Base-by-base conservation (phyloP, 352 stramenopile genomes). In the Globisporangium takayamanum region DNA sequence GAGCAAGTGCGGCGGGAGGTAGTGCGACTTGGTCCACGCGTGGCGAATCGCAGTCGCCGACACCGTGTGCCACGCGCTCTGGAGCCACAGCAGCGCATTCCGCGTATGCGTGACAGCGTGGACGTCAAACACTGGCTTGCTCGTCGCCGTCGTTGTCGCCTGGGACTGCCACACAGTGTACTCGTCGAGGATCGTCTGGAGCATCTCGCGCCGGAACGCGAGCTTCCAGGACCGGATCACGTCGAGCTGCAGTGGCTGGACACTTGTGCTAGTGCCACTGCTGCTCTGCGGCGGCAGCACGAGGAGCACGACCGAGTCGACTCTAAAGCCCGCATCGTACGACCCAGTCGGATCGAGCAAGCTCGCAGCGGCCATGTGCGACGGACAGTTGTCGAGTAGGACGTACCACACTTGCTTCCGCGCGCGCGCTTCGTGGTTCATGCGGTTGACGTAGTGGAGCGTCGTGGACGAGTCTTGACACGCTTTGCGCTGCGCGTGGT, bases 321-420 rank as follows among this genome's bases (percentile, higher is more conserved):
- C 86, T 18, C 62, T 78, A 56, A 84, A 92, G 16, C 79, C 78
- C 57, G 68, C 68, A 18, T 75, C 74, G 63, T 81, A 76, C 41
- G 78, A 86, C 8, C 79, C 81, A 1, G 63, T 68, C 1, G 79
- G 78, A 49, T 88, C 77, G 18, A 89, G 62, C 28, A 80, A 60
- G 33, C 86, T 74, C 15, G 77, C 79, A 11, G 83, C 80, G 41
- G 80, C 76, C 52, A 88, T 64, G 53, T 92, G 81, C 6, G 76
- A 78, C 22, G 79, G 72, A 33, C 72, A 88, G 22, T 71, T 80
- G 49, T 89, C 74, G 57, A 92, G 67, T 18, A 92, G 66, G 15
- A 92, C 62, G 45, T 76, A 89, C 81, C 81, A 92, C 0, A 83
- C 65, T 49, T 92, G 72, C 25, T 84, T 80, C 26, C 79, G 69